These are phyloP conservation scores for Byssothecium circinans DNA, from an alignment of 2,329 filamentous ascomycete species.

Conservation along the genomic window DNA sequence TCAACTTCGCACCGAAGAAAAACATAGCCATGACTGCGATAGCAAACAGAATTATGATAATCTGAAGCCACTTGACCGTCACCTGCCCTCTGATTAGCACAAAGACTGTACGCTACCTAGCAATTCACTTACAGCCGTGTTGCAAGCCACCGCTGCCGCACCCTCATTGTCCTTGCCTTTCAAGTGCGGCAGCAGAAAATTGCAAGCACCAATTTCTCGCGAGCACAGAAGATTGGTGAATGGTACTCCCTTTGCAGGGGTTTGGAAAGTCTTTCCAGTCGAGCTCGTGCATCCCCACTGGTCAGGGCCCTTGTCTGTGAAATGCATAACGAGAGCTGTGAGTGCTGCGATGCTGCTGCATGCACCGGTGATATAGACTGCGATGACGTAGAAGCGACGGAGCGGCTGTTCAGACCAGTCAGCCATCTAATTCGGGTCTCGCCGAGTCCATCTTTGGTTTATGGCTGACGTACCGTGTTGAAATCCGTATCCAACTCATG, in stretches of 20 bases:
- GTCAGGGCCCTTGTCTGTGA: constrained; percentile 28
- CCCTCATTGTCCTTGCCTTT: constrained; percentile 8
- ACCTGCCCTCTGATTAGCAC: constrained; percentile 12
- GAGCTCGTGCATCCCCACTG: constrained; percentile 27
- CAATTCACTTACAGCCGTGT: constrained; percentile 25
- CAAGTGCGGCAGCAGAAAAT: constrained; percentile 21
- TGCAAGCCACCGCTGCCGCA: constrained; percentile 23
- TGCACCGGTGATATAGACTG: constrained; percentile 21
- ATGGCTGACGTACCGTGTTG: constrained; percentile 23
- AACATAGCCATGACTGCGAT: constrained; percentile 27
- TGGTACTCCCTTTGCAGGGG: constrained; percentile 17
- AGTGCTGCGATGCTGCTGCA: constrained; percentile 22
- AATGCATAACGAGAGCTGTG: constrained; percentile 27
- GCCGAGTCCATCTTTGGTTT: too few relatives aligned
- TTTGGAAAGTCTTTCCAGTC: constrained; percentile 12
- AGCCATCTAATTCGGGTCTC: background rate
- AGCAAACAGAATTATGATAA: constrained; percentile 23
- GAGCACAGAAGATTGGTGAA: constrained; percentile 34
- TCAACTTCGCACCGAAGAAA: constrained; percentile 21
- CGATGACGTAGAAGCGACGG: constrained; percentile 31
- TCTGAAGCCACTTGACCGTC: constrained; percentile 33
- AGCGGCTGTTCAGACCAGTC: constrained; percentile 17
- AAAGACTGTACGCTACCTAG: background rate
- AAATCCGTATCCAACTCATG: constrained; percentile 27
- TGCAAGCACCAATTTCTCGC: constrained; percentile 31